Evolutionary conservation across 225 moss, liverwort and hornwort species (phyloP).

Genomic region (Straminergon stramineum): DNA sequence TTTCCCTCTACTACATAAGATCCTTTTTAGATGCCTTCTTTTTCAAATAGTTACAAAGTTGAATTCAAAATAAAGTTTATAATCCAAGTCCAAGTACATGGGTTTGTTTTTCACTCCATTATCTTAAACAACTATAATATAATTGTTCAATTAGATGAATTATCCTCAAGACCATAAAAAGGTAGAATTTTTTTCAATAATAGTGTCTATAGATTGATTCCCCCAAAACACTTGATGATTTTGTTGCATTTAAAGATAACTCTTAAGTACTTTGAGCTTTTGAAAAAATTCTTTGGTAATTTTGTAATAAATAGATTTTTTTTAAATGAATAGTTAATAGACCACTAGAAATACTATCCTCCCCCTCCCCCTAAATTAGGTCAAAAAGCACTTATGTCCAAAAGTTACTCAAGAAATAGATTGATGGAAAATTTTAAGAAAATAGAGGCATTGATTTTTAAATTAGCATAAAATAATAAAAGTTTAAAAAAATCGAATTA

Average conservation of each 20-base stretch:
- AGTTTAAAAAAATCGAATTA: accelerated
- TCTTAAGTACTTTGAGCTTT: not conserved
- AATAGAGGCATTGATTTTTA: not conserved
- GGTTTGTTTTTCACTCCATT: not conserved
- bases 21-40: not conserved
- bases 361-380: not conserved
- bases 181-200: not conserved
- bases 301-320: not conserved
- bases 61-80: not conserved
- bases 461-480: not conserved
- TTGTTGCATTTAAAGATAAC: not conserved
- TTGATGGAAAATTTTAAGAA: not conserved
- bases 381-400: not conserved
- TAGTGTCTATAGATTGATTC: not conserved
- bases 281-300: no score
- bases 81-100: not conserved
- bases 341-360: not conserved
- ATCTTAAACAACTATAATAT: not conserved
- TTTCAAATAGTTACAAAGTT: not conserved
- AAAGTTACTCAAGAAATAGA: not conserved
- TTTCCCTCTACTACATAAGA: not conserved
- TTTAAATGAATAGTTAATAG: not conserved
- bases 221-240: accelerated
- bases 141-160: not conserved
- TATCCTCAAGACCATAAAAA: not conserved